Conservation (phyloP, 2,329 filamentous ascomycete genomes). For the Ophiocordyceps camponoti-saundersi region DNA sequence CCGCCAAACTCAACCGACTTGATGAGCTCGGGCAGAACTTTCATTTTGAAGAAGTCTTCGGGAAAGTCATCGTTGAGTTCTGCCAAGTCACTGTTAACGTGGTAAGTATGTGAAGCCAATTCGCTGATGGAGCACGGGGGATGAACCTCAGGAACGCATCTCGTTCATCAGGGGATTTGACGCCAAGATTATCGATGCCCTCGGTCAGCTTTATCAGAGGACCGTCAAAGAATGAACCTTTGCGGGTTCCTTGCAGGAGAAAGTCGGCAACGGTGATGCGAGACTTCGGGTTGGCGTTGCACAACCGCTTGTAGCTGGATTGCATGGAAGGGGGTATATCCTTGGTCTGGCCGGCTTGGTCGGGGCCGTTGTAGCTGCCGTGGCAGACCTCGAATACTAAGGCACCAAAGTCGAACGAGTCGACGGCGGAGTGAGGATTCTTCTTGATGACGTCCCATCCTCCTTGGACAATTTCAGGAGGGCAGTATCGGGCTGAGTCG, state of each 20-base stretch:
- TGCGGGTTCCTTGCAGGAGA: conserved; percentile 70
- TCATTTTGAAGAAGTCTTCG: conserved; percentile 96
- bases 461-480: conserved; percentile 68
- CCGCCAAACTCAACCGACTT: conserved; percentile 98
- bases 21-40: conserved; percentile 84
- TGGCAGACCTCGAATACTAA: conserved; percentile 88
- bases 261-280: conserved; percentile 73
- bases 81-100: conserved; percentile 48
- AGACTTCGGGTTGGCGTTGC: conserved; percentile 78
- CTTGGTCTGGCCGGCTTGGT: conserved; percentile 74
- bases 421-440: conserved; percentile 63
- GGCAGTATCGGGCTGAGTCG: conserved; percentile 67
- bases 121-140: conserved; percentile 7
- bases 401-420: conserved; percentile 74
- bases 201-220: conserved; percentile 84
- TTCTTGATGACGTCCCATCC: conserved; percentile 90
- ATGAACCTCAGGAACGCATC: conserved; percentile 63
- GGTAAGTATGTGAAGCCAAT: conserved; percentile 11
- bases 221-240: conserved; percentile 81
- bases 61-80: conserved; percentile 84
- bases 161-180: conserved; percentile 71
- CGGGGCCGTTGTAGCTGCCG: conserved; percentile 56
- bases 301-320: conserved; percentile 73
- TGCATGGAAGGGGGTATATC: conserved; percentile 79
- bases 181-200: conserved; percentile 77